Conservation (phyloP, 75 land plant species). For the Pinus albicaulis region DNA sequence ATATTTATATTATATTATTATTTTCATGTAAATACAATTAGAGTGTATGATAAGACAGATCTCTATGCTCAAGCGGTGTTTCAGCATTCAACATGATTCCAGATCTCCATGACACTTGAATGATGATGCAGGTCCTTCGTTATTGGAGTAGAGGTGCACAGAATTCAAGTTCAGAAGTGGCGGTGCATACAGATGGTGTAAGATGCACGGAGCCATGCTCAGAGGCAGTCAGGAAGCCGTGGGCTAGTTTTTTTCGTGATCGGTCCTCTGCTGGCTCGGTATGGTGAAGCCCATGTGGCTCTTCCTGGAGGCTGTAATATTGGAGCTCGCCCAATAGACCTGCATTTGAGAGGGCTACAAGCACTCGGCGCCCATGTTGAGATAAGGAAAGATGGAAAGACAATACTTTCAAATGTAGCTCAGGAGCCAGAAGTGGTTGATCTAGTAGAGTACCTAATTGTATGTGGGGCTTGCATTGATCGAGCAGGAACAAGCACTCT, state of each 20-base stretch:
- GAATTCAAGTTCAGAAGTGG: constrained; percentile 14
- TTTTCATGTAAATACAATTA: too few relatives aligned
- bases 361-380: too few relatives aligned
- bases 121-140: constrained; percentile 46
- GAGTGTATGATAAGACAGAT: too few relatives aligned
- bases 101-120: constrained; percentile 37
- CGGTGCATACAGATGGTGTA: constrained; percentile 28
- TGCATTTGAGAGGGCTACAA: constrained; percentile 50
- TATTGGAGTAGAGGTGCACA: constrained; percentile 34
- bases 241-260: constrained; percentile 60
- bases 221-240: constrained; percentile 30
- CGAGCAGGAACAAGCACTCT: constrained; percentile 59
- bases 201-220: constrained; percentile 41
- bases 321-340: constrained; percentile 57
- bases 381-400: constrained; percentile 63
- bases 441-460: constrained; percentile 62
- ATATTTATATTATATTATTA: too few relatives aligned
- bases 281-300: constrained; percentile 60
- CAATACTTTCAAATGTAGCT: constrained; percentile 61
- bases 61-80: constrained; percentile 46
- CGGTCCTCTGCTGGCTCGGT: constrained; percentile 54
- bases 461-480: constrained; percentile 60
- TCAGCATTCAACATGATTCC: constrained; percentile 32
- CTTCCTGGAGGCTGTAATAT: constrained; percentile 72
- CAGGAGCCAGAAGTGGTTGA: constrained; percentile 80